Evolutionary conservation across 1,284 basidiomycete species (phyloP), one percentile per base, ranked within the genome.

Genomic region (Cutaneotrichosporon sp.): DNA sequence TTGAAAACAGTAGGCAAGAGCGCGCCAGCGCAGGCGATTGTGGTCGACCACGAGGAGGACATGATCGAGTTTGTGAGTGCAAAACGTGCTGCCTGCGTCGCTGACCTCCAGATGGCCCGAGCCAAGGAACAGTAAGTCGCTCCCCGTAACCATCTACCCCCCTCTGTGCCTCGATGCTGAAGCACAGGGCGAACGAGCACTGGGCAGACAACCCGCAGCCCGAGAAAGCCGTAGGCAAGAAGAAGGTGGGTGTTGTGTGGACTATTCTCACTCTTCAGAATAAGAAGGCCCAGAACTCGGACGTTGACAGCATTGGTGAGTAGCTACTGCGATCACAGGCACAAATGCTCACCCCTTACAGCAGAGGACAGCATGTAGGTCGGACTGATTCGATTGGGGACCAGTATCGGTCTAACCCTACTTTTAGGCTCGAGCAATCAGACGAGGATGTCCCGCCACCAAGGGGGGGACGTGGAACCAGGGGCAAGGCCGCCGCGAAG

Each of bases 291-390:
- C 80, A 80, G 5, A 83, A 83, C 50, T 90, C 89, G 2, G 76
- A 77, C 1, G 85, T 85, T 31, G 91, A 94, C 73, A 93, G 90
- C 16, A 94, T 93, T 90, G 82, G 85, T 82, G 84, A 87, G 85
- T 42, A 10, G 30, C 36, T 22, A 16, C 31, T 18, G 26, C 16
- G 11, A 13, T 26, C 13, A 21, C 42, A 46, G 36, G 55, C 16
- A 32, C n/a, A 31, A 42, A 32, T 8, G 46, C 62, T 60, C 42
- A 64, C 58, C 5, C 18, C 8, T 26, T 30, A 31, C 47, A 59
- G 62, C 58, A 4, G 58, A 56, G 31, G 63, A 64, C 49, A 64
- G 63, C 58, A 64, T 64, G 63, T 64, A 42, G 13, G 58, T 42
- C n/a, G 34, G n/a, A n/a, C 26, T 47, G 26, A 38, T 30, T 13